These are phyloP conservation scores for Mortierella alpina DNA, from an alignment of 192 early-diverging fungal genomes.

Conservation along the genomic window DNA sequence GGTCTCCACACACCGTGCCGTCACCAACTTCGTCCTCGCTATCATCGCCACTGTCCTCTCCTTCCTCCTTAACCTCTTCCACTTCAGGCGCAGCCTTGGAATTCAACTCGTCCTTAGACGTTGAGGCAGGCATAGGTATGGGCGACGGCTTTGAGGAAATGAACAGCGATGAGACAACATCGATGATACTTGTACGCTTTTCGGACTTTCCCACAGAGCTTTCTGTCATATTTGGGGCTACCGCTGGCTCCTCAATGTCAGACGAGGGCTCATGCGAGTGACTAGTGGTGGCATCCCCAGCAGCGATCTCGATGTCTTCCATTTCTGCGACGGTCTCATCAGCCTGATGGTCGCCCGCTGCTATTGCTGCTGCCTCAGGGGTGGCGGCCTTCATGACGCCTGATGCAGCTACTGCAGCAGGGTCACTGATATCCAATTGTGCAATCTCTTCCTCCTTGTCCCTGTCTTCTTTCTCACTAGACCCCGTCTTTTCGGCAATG, in stretches of 20 bases:
- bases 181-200: conserved; percentile 41
- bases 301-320: not conserved
- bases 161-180: conserved; percentile 20
- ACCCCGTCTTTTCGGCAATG: conserved; percentile 4
- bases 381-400: not conserved
- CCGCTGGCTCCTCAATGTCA: not conserved
- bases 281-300: no score
- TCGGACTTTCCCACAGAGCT: conserved; percentile 11
- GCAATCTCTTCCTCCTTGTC: conserved; percentile 9
- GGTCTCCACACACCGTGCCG: no score
- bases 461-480: not conserved
- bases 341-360: not conserved
- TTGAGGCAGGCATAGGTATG: not conserved
- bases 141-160: conserved; percentile 5
- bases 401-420: conserved; percentile 17
- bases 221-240: not conserved
- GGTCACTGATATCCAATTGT: conserved; percentile 34
- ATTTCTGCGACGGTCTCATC: not conserved
- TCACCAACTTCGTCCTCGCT: not conserved
- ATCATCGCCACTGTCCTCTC: not conserved
- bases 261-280: no score
- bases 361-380: not conserved
- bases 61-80: conserved; percentile 7
- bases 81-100: conserved; percentile 5
- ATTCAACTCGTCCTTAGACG: conserved; percentile 20